phyloP scores from a whole-genome alignment of 345 rosid genomes.

The Arabidopsis arenosa region DNA sequence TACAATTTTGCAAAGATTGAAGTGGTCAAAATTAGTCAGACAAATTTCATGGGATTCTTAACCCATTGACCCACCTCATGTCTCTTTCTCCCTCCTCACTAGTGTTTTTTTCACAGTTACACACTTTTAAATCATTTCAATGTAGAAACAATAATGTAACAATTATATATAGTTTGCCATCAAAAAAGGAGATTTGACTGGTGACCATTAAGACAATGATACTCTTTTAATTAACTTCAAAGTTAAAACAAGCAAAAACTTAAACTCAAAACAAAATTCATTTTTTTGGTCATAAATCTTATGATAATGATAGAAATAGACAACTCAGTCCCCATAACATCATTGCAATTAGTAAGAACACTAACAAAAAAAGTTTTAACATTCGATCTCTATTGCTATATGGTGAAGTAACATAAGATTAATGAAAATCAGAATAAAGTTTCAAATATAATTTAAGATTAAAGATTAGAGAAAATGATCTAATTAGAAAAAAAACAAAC shows the following conservation, averaged over 20 bases:
- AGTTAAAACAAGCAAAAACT: constrained; percentile 17
- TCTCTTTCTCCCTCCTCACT: neutral
- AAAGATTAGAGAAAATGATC: constrained; percentile 9
- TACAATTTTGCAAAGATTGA: neutral
- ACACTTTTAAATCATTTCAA: constrained; percentile 12
- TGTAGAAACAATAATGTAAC: neutral
- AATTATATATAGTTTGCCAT: constrained; percentile 6
- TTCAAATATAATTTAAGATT: constrained; percentile 10
- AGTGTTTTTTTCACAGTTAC: constrained; percentile 21
- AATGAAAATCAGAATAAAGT: neutral
- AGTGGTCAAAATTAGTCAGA: constrained; percentile 36
- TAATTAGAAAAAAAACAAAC: constrained; percentile 10
- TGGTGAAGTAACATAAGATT: constrained; percentile 10
- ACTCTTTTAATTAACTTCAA: constrained; percentile 22
- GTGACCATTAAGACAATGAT: constrained; percentile 24
- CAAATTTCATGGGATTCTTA: constrained; percentile 46
- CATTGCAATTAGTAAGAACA: constrained; percentile 15
- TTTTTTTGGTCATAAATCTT: neutral
- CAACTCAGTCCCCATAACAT: constrained; percentile 18
- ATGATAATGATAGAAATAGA: constrained; percentile 24
- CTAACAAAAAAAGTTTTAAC: neutral
- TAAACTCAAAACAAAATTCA: constrained; percentile 18
- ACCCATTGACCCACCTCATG: constrained; percentile 37
- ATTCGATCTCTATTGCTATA: no score
- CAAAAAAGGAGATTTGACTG: constrained; percentile 21